Conservation (phyloP, 2,329 filamentous ascomycete genomes). For the Zymoseptoria brevis region DNA sequence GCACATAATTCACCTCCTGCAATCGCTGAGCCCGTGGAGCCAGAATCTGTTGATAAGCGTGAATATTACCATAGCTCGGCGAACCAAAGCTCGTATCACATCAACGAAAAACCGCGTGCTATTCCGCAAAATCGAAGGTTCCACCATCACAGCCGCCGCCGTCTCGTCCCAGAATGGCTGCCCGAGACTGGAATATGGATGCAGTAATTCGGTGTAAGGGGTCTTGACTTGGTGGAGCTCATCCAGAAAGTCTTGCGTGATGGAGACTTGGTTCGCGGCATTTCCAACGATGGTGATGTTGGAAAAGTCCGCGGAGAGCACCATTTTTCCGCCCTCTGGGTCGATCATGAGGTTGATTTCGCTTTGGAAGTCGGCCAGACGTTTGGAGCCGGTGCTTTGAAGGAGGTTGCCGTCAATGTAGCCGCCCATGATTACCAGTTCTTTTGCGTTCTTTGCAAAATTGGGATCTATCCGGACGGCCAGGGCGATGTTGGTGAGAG, state of each 20-base stretch:
- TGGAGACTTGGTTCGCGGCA: constrained; percentile 42
- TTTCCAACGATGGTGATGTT: constrained; percentile 40
- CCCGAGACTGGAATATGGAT: constrained; percentile 32
- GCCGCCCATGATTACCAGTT: constrained; percentile 45
- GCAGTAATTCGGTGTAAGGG: constrained; percentile 33
- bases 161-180: constrained; percentile 44
- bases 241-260: constrained; percentile 33
- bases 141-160: constrained; percentile 35
- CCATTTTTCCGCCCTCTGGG: constrained; percentile 44
- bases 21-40: constrained; percentile 29
- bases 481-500: constrained; percentile 44
- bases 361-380: constrained; percentile 23
- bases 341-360: constrained; percentile 47
- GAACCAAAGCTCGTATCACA: constrained; percentile 37
- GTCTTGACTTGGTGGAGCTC: constrained; percentile 33
- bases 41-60: constrained; percentile 36
- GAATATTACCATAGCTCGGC: constrained; percentile 38
- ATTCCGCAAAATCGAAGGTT: constrained; percentile 34
- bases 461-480: constrained; percentile 40
- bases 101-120: constrained; percentile 36
- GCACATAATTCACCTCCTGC: constrained; percentile 35
- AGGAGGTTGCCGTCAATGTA: constrained; percentile 38
- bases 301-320: constrained; percentile 41
- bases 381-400: constrained; percentile 22
- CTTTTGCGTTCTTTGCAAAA: constrained; percentile 41